Evolutionary conservation across 2,329 filamentous ascomycete genomes (phyloP), one percentile per base, ranked within the genome.

Genomic region (Ceratocystis diversiconidia): DNA sequence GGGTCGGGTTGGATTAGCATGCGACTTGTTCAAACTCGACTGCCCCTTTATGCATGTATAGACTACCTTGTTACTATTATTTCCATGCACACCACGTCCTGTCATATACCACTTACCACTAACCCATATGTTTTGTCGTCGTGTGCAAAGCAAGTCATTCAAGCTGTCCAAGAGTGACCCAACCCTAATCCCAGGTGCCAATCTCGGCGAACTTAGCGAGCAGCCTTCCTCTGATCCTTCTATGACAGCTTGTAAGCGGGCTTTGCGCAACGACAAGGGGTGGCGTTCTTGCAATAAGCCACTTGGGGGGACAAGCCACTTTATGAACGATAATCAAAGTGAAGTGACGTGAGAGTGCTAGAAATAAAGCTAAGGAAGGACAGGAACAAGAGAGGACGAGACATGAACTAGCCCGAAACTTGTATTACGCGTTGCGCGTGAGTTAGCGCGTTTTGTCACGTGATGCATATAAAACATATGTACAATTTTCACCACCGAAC

Each of bases 161-260:
- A 41, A 41, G 3, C 46, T 50, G 46, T n/a, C 46, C 19, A 50
- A 19, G 22, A 7, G 17, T n/a, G 8, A 48, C 12, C 48, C 19
- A 52, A 52, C 48, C 48, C 48, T 52, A 52, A 52, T 52, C 8
- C 25, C 17, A 30, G 3, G 25, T 57, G 52, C 52, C 52, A 57
- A 57, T 57, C 52, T 57, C 52, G 52, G 52, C 61, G 25, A 46
- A 12, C n/a, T 62, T 62, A 62, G 43, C 61, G 61, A 62, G 61
- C 36, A 50, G 43, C 19, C 46, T 64, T 52, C 62, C 52, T 36
- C 15, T 60, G 48, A 28, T 64, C 62, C 62, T 64, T 59, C 32
- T 10, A 55, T 64, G 62, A 41, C 62, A 64, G 62, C 41, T 28
- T 36, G 19, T 25, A 22, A 50, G 17, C 30, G 22, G 25, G 50